Percentiles rank a stretch among this genome's conserved stretches.
phyloP scores from a whole-genome alignment of 179 eudicot genomes.

The Silene coronaria region DNA sequence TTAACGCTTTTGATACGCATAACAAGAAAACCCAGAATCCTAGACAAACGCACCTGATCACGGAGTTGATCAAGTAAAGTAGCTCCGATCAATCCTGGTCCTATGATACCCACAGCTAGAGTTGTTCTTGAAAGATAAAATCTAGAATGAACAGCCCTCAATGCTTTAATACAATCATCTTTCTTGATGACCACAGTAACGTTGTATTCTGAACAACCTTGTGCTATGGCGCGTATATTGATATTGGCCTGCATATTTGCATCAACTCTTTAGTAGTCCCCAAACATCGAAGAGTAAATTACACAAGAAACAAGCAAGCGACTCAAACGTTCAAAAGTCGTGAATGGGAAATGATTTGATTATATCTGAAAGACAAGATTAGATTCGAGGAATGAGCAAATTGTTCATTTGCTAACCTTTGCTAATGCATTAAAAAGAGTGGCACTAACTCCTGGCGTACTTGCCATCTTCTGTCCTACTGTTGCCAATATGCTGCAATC shows the following conservation, averaged over 20 bases:
- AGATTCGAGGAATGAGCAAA: slow-evolving; percentile 7
- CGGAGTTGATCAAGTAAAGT: slow-evolving; percentile 91
- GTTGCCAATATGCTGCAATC: slow-evolving; percentile 97
- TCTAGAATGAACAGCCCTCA: slow-evolving; percentile 92
- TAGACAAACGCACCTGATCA: slow-evolving; percentile 60
- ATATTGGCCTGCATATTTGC: slow-evolving; percentile 73
- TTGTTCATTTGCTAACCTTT: slow-evolving; percentile 49
- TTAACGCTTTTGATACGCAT: neutral
- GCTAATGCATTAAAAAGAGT: slow-evolving; percentile 91
- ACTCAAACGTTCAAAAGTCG: neutral
- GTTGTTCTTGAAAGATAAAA: slow-evolving; percentile 92
- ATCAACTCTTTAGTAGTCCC: neutral
- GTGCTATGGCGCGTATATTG: slow-evolving; percentile 96
- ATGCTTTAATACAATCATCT: slow-evolving; percentile 89
- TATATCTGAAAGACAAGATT: neutral
- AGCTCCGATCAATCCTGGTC: slow-evolving; percentile 95
- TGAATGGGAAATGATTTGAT: neutral
- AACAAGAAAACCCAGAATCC: neutral
- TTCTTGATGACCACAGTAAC: slow-evolving; percentile 79
- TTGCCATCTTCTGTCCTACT: slow-evolving; percentile 99
- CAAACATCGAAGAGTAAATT: neutral
- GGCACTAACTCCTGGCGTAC: slow-evolving; percentile 99
- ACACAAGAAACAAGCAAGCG: neutral
- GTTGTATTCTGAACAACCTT: slow-evolving; percentile 99
- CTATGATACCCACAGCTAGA: slow-evolving; percentile 91